A percentile compares a stretch with the other conserved stretches of the same genome.
Conservation (phyloP, 2,329 filamentous ascomycete species). For the Penicillium palitans region DNA sequence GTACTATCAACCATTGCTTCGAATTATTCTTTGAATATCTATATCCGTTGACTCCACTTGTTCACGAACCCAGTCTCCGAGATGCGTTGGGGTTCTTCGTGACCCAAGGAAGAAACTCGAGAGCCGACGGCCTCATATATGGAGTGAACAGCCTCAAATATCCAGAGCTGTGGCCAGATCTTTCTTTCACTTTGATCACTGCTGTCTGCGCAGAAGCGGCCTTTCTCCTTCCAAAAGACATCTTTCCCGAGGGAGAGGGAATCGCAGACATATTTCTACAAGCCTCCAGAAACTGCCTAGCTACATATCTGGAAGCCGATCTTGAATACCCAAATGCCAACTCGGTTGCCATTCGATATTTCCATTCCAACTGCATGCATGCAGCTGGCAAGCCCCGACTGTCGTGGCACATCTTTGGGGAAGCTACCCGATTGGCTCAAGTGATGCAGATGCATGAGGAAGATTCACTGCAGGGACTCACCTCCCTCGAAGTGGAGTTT, state of each 20-base stretch:
- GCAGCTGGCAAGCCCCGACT: slow-evolving; percentile 46
- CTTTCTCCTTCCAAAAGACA: slow-evolving; percentile 42
- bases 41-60: slow-evolving; percentile 45
- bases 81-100: slow-evolving; percentile 39
- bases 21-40: slow-evolving; percentile 48
- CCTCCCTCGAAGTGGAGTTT: slow-evolving; percentile 40
- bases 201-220: slow-evolving; percentile 48
- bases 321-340: slow-evolving; percentile 46
- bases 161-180: slow-evolving; percentile 38
- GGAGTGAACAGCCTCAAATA: slow-evolving; percentile 15
- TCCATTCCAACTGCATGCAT: slow-evolving; percentile 50
- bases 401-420: slow-evolving; percentile 51
- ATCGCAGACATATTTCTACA: slow-evolving; percentile 43
- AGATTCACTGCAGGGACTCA: slow-evolving; percentile 37
- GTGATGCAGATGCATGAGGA: slow-evolving; percentile 49
- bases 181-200: slow-evolving; percentile 46
- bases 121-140: slow-evolving; percentile 5
- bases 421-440: slow-evolving; percentile 46
- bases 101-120: slow-evolving; percentile 4
- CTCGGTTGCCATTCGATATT: slow-evolving; percentile 48
- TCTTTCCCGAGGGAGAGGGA: slow-evolving; percentile 44
- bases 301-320: slow-evolving; percentile 45
- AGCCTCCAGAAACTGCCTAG: slow-evolving; percentile 43
- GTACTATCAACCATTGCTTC: slow-evolving; percentile 32
- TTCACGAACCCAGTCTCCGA: slow-evolving; percentile 46